Evolutionary conservation across 2,329 filamentous ascomycete genomes (phyloP).

Genomic region (Elsinoe fawcettii): DNA sequence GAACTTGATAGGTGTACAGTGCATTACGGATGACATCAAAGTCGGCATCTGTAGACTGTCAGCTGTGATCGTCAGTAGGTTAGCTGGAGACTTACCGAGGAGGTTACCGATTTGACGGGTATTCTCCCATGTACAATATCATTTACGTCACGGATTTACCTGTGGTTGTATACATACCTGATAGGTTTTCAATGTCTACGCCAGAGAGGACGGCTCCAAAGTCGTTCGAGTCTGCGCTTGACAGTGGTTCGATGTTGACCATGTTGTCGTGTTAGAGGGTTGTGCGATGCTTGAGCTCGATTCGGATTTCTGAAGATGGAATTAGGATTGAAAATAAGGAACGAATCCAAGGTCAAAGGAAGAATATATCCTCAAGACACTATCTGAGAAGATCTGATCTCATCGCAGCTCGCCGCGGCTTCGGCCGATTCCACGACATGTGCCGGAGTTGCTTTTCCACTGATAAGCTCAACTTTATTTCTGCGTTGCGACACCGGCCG

Average conservation of each 20-base stretch:
- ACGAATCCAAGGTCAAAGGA: no score
- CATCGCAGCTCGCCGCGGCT: not conserved
- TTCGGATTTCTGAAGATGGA: no score
- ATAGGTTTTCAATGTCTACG: slow-evolving; percentile 25
- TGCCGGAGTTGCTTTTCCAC: not conserved
- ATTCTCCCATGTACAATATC: slow-evolving; percentile 9
- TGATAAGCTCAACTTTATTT: not conserved
- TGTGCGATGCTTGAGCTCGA: not conserved
- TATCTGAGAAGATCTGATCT: not conserved
- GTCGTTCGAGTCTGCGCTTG: slow-evolving; percentile 14
- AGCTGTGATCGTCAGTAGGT: not conserved
- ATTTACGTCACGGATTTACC: not conserved
- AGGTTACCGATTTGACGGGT: slow-evolving; percentile 47
- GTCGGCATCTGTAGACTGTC: slow-evolving; percentile 45
- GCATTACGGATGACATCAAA: slow-evolving; percentile 57
- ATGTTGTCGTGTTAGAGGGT: not conserved
- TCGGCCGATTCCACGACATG: not conserved
- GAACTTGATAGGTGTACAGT: slow-evolving; percentile 60
- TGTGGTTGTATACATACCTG: slow-evolving; percentile 6
- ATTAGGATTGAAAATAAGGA: no score
- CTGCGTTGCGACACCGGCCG: not conserved
- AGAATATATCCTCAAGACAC: no score
- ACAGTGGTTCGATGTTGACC: not conserved
- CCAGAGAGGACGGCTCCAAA: slow-evolving; percentile 25
- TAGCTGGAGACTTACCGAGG: slow-evolving; percentile 27